Percentiles rank a stretch among this genome's conserved stretches.
phyloP scores from a whole-genome alignment of 352 stramenopile species.

The Phytophthora boehmeriae region DNA sequence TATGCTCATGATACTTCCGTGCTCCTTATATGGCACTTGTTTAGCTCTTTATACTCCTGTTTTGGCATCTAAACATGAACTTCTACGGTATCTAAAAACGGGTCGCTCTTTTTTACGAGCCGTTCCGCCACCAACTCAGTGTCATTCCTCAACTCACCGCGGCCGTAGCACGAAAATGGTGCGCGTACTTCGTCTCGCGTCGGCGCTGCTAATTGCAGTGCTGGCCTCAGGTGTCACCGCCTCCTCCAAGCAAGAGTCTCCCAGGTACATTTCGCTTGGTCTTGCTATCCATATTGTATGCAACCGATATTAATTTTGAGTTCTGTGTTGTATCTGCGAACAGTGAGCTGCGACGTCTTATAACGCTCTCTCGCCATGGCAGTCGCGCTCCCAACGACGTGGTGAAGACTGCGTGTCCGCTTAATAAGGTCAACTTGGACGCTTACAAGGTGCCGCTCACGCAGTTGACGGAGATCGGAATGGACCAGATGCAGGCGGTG shows the following conservation, averaged over 20 bases:
- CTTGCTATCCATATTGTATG: slow-evolving; percentile 1
- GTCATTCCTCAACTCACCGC: slow-evolving; percentile 5
- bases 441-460: slow-evolving; percentile 82
- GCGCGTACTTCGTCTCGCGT: slow-evolving; percentile 13
- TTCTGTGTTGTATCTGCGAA: neutral
- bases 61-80: neutral
- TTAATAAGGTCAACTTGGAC: slow-evolving; percentile 70
- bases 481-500: slow-evolving; percentile 73
- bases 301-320: neutral
- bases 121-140: neutral
- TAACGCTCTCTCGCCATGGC: slow-evolving; percentile 82
- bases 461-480: slow-evolving; percentile 84
- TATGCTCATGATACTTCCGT: neutral
- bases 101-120: slow-evolving; percentile 8
- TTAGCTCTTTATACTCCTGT: neutral
- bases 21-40: neutral
- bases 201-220: slow-evolving; percentile 20
- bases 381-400: slow-evolving; percentile 81
- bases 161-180: slow-evolving; percentile 12
- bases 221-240: slow-evolving; percentile 14
- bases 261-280: slow-evolving; percentile 20
- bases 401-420: slow-evolving; percentile 59
- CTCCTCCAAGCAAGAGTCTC: slow-evolving; percentile 7
- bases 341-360: slow-evolving; percentile 73
- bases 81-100: neutral